These are phyloP conservation scores for Pythium aphanidermatum DNA, from an alignment of 352 stramenopile species.

Conservation along the genomic window DNA sequence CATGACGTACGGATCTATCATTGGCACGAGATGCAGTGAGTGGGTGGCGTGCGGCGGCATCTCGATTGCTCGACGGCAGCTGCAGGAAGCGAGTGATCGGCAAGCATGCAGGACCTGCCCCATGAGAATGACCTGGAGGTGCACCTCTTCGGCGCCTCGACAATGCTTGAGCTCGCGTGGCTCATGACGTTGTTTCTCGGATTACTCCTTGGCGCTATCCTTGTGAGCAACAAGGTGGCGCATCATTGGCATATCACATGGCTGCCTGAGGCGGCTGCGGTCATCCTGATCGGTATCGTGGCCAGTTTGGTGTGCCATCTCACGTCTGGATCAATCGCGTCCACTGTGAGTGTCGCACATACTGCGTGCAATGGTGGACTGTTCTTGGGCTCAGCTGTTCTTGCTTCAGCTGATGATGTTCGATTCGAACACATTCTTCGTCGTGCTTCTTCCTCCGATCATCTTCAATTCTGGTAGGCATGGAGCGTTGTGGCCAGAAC, in stretches of 20 bases:
- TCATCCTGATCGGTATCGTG: constrained; percentile 24
- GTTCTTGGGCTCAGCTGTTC: too few species aligned
- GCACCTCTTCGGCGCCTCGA: constrained; percentile 15
- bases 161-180: constrained; percentile 25
- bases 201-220: constrained; percentile 19
- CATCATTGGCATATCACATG: constrained; percentile 24
- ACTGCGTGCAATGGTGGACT: too few species aligned
- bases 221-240: constrained; percentile 30
- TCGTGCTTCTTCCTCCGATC: constrained; percentile 74
- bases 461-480: constrained; percentile 71
- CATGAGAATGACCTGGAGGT: constrained; percentile 25
- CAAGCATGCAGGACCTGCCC: constrained; percentile 17
- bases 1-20: too few species aligned
- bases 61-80: too few species aligned
- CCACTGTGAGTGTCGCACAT: constrained; percentile 16
- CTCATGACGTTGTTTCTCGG: constrained; percentile 26
- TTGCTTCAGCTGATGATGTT: constrained; percentile 43
- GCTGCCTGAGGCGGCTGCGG: constrained; percentile 22
- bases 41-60: too few species aligned
- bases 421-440: constrained; percentile 71
- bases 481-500: not conserved
- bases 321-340: constrained; percentile 18
- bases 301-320: constrained; percentile 19
- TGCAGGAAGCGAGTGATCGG: too few species aligned
- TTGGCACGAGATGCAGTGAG: too few species aligned